Evolutionary conservation across 208 protist species (phyloP).

Genomic region (Trypanosoma melophagium): DNA sequence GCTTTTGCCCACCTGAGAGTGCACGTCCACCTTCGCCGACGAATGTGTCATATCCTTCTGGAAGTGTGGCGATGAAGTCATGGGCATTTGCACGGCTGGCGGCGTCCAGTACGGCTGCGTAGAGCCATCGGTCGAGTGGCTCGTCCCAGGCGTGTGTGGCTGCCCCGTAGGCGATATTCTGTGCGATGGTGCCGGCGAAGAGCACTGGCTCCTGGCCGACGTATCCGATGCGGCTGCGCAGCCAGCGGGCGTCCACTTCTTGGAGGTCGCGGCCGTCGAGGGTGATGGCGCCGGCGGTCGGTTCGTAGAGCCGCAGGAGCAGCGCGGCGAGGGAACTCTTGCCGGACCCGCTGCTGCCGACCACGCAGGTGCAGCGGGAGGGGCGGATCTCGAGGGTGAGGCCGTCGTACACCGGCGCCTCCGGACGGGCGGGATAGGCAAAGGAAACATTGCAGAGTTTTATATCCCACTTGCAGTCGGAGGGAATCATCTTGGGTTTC

Average conservation of each 20-base stretch:
- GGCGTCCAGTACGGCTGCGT: slow-evolving; percentile 63
- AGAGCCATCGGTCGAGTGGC: slow-evolving; percentile 72
- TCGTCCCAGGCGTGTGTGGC: slow-evolving; percentile 74
- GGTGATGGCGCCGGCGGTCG: slow-evolving; percentile 51
- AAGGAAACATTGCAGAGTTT: slow-evolving; percentile 72
- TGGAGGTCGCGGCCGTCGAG: slow-evolving; percentile 63
- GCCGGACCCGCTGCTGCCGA: slow-evolving; percentile 80
- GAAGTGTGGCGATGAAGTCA: slow-evolving; percentile 86
- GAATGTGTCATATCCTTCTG: slow-evolving; percentile 88
- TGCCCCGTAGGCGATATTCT: slow-evolving; percentile 89
- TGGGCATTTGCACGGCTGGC: slow-evolving; percentile 82
- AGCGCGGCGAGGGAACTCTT: slow-evolving; percentile 86
- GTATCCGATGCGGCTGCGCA: slow-evolving; percentile 75
- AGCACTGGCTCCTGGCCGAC: slow-evolving; percentile 87
- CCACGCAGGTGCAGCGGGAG: slow-evolving; percentile 74
- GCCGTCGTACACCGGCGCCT: slow-evolving; percentile 67
- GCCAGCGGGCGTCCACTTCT: slow-evolving; percentile 70
- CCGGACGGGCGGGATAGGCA: slow-evolving; percentile 82
- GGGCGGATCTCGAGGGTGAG: slow-evolving; percentile 68
- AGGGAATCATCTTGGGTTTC: slow-evolving; percentile 43
- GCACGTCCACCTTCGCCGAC: slow-evolving; percentile 87
- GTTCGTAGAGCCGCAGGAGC: slow-evolving; percentile 85
- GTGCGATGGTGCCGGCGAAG: slow-evolving; percentile 81
- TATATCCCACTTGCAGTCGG: slow-evolving; percentile 57
- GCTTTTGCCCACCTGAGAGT: slow-evolving; percentile 93